Evolutionary conservation across 306 rosid species (phyloP).

Genomic region (Boehmeria nivea): DNA sequence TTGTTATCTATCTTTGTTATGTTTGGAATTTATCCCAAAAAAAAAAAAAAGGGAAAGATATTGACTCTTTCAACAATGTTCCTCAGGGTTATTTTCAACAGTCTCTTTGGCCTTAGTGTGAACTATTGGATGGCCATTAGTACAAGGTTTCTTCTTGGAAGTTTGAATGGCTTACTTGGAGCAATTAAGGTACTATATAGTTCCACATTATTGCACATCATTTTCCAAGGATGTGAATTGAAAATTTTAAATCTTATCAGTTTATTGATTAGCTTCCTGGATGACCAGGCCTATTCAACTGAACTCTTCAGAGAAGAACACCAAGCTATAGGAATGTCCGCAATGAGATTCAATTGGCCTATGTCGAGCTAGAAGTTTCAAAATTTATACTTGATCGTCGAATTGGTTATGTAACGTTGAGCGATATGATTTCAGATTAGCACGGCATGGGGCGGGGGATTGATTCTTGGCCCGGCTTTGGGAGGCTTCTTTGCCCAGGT

Average conservation of each 20-base stretch:
- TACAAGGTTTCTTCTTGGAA: slow-evolving; percentile 75
- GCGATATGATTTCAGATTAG: slow-evolving; percentile 42
- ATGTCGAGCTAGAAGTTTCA: no score
- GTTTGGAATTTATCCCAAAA: no score
- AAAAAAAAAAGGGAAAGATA: no score
- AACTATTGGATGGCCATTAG: slow-evolving; percentile 77
- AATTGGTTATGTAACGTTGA: background rate
- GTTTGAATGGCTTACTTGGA: slow-evolving; percentile 47
- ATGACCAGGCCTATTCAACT: slow-evolving; percentile 63
- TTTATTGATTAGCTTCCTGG: no score
- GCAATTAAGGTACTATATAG: no score
- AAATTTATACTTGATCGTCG: no score
- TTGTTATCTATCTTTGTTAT: background rate
- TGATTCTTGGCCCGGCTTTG: slow-evolving; percentile 80
- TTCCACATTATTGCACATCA: no score
- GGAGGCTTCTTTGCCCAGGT: slow-evolving; percentile 95
- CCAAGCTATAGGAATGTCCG: slow-evolving; percentile 70
- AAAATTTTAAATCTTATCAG: no score
- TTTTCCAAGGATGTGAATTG: no score
- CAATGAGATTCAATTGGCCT: slow-evolving; percentile 39
- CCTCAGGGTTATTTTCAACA: slow-evolving; percentile 66
- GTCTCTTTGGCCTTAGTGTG: slow-evolving; percentile 80
- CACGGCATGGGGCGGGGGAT: slow-evolving; percentile 71
- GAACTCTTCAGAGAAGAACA: slow-evolving; percentile 69
- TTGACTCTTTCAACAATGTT: no score